Evolutionary conservation across 352 stramenopile species (phyloP), one percentile per base, ranked within the genome.

Genomic region (Plasmopara halstedii): DNA sequence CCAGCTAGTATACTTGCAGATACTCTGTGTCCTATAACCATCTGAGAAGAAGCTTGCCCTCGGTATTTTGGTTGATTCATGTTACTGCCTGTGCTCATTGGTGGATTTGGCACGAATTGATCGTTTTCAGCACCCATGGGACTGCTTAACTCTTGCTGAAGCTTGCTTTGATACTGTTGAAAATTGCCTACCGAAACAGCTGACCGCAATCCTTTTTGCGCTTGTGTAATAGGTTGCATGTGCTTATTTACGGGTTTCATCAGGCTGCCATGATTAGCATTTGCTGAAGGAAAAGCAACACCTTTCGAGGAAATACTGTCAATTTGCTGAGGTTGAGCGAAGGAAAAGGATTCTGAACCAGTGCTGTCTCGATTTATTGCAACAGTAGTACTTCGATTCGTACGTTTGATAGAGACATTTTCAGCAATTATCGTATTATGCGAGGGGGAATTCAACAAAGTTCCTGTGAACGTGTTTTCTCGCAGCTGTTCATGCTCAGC

Each of bases 111-210:
- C 19, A 52, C 33, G 7, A 32, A 22, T 15, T 56, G 58, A 8
- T n/a, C 32, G 14, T 53, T 38, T n/a, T 35, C 47, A 41, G 22
- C 7, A 3, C 22, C 39, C 11, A 55, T 15, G n/a, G 46, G 15
- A 38, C 46, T 50, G 17, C 18, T 33, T 36, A 37, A 19, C 4
- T 49, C 48, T 42, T 53, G 56, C 6, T 66, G 56, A 21, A 72
- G 63, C 2, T 85, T 73, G 3, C 83, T 64, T 52, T 81, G 64
- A 40, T 83, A 84, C 42, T 68, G 62, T 7, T 69, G 66, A n/a
- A 89, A 86, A 33, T 92, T 88, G 1, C 75, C 80, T 11, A 92
- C 71, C 2, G 80, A 92, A 26, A 76, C 58, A 6, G 71, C 67
- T 18, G 77, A 74, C 20, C 80, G 67, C 41, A 89, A 62, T 27